A percentile compares a stretch with the other conserved stretches of the same genome.
phyloP scores from a whole-genome alignment of 352 stramenopile species.

The Phytophthora quininea region DNA sequence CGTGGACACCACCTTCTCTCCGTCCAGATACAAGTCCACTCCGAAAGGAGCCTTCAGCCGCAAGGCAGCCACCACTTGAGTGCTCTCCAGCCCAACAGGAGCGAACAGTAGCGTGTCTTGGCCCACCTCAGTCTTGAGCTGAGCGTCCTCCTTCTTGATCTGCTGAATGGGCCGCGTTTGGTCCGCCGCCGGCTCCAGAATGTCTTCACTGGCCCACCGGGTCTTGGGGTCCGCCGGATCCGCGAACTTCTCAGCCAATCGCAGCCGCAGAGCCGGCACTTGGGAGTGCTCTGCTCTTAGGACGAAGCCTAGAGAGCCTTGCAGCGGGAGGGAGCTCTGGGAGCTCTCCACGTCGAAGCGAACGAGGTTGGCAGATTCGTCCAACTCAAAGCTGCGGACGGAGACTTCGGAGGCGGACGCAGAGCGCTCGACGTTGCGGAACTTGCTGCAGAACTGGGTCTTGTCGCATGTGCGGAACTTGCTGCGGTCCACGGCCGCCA shows the following conservation, averaged over 20 bases:
- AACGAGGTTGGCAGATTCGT: slow-evolving; percentile 41
- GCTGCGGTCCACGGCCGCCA: slow-evolving; percentile 91
- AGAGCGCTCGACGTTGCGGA: slow-evolving; percentile 45
- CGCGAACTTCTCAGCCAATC: slow-evolving; percentile 56
- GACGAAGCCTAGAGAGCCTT: slow-evolving; percentile 63
- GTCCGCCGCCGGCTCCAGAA: slow-evolving; percentile 45
- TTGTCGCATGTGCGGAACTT: slow-evolving; percentile 99
- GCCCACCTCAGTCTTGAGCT: slow-evolving; percentile 29
- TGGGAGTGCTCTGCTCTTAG: slow-evolving; percentile 33
- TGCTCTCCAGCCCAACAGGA: slow-evolving; percentile 13
- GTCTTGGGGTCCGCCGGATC: slow-evolving; percentile 59
- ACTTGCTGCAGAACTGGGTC: slow-evolving; percentile 96
- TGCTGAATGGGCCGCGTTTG: slow-evolving; percentile 41
- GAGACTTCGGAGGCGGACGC: slow-evolving; percentile 38
- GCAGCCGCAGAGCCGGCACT: slow-evolving; percentile 65
- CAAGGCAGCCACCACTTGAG: slow-evolving; percentile 56
- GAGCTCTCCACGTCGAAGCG: slow-evolving; percentile 47
- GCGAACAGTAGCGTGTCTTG: slow-evolving; percentile 49
- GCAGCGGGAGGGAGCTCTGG: slow-evolving; percentile 31
- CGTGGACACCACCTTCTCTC: slow-evolving; percentile 65
- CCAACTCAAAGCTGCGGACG: slow-evolving; percentile 33
- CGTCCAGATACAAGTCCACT: slow-evolving; percentile 73
- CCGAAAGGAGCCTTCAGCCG: slow-evolving; percentile 49
- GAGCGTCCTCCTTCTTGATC: slow-evolving; percentile 41
- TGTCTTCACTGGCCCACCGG: slow-evolving; percentile 59